Percentiles rank a stretch among this genome's conserved stretches.
Evolutionary conservation across 129 eudicot genomes (phyloP).

Genomic region (Chrysanthemum makinoi): DNA sequence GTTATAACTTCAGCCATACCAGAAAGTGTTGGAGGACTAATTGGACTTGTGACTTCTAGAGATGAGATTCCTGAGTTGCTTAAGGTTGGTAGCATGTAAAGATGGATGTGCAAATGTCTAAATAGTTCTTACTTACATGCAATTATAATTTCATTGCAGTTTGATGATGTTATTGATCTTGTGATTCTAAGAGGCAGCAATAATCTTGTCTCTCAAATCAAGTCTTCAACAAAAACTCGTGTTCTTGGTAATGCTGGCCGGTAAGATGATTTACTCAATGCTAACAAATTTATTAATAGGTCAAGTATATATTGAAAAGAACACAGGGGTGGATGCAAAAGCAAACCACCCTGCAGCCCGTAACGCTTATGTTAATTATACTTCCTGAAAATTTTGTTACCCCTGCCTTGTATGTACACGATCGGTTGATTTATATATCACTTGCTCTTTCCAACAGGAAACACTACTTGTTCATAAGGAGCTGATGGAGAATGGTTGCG

Average conservation of each 20-base stretch:
- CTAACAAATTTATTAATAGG: background rate
- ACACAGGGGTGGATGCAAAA: no score
- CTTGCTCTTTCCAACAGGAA: slow-evolving; percentile 52
- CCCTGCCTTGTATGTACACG: background rate
- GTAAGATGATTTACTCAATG: slow-evolving; percentile 27
- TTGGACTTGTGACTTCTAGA: background rate
- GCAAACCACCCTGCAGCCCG: no score
- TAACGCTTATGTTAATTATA: no score
- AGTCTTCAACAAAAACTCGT: slow-evolving; percentile 79
- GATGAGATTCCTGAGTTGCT: background rate
- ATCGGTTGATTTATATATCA: background rate
- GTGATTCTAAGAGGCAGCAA: slow-evolving; percentile 98
- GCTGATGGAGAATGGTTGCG: slow-evolving; percentile 35
- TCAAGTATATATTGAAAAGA: background rate
- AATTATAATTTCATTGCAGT: slow-evolving; percentile 38
- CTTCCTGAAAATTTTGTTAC: background rate
- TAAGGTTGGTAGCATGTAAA: background rate
- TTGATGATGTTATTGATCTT: slow-evolving; percentile 92
- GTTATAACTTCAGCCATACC: background rate
- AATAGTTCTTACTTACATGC: background rate
- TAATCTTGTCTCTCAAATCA: slow-evolving; percentile 80
- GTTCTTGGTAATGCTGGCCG: slow-evolving; percentile 90
- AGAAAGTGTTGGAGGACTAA: background rate
- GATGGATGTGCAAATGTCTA: no score
- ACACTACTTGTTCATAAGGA: slow-evolving; percentile 77